A percentile compares a stretch with the other conserved stretches of the same genome.
These are phyloP conservation scores for Epichloe bromicola DNA, from an alignment of 2,329 filamentous ascomycete species.

Conservation along the genomic window DNA sequence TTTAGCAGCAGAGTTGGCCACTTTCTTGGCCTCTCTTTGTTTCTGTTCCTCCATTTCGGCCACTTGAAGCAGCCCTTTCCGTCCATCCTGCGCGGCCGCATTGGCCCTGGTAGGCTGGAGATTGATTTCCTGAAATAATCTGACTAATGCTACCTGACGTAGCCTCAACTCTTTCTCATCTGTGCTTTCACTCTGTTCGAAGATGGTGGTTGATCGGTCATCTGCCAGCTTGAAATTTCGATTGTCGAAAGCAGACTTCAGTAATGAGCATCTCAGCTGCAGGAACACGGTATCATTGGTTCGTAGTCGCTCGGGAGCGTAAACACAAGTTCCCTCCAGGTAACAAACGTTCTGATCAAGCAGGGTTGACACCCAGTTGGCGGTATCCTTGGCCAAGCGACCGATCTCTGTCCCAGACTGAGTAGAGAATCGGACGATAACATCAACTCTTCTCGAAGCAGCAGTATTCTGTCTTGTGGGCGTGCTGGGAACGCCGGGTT, in stretches of 20 bases:
- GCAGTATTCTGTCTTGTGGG: constrained; percentile 28
- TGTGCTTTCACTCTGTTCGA: constrained; percentile 71
- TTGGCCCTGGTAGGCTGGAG: constrained; percentile 65
- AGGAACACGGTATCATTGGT: constrained; percentile 93
- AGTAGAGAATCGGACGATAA: constrained; percentile 86
- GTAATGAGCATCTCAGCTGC: constrained; percentile 67
- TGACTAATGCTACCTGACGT: constrained; percentile 77
- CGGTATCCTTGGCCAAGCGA: constrained; percentile 71
- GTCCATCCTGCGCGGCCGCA: constrained; percentile 63
- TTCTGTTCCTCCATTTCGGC: constrained; percentile 78
- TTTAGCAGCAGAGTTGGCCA: constrained; percentile 12
- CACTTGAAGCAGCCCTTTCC: constrained; percentile 74
- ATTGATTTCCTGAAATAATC: constrained; percentile 79
- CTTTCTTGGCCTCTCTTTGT: constrained; percentile 37
- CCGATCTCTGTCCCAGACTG: constrained; percentile 69
- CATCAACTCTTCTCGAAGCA: constrained; percentile 59
- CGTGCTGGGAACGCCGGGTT: constrained; percentile 22
- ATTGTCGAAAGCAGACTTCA: constrained; percentile 60
- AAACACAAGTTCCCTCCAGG: constrained; percentile 82
- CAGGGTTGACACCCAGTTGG: constrained; percentile 82
- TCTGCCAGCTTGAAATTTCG: constrained; percentile 44
- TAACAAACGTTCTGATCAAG: constrained; percentile 81
- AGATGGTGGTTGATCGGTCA: constrained; percentile 61
- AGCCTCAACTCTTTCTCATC: constrained; percentile 77
- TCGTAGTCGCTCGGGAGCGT: constrained; percentile 68